A percentile compares a stretch with the other conserved stretches of the same genome.
Evolutionary conservation across 768 basidiomycete species (phyloP).

Genomic region (Panaeolus cyanescens): DNA sequence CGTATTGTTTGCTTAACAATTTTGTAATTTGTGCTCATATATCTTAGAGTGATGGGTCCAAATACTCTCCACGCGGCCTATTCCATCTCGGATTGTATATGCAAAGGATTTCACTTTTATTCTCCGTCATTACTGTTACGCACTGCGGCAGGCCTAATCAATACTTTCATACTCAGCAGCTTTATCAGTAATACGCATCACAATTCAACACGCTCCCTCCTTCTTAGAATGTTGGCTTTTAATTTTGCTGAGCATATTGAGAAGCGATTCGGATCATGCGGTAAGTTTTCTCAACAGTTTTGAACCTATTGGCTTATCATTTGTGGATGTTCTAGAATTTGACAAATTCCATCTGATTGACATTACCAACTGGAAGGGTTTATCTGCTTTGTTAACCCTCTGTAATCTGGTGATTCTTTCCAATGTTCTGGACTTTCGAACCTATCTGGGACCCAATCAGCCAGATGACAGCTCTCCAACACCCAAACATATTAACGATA

Average conservation of each 20-base stretch:
- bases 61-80: conserved; percentile 15
- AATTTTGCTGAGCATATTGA: conserved; percentile 6
- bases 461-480: background rate
- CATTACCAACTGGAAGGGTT: background rate
- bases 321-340: background rate
- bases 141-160: conserved; percentile 14
- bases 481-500: background rate
- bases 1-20: background rate
- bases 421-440: conserved; percentile 3
- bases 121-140: conserved; percentile 11
- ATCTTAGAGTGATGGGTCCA: conserved; percentile 23
- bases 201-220: conserved; percentile 1
- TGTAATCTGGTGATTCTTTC: background rate
- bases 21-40: background rate
- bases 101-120: conserved; percentile 24
- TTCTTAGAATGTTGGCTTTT: conserved; percentile 14
- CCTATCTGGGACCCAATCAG: background rate
- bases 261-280: background rate
- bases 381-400: background rate
- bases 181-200: conserved; percentile 18
- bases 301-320: background rate
- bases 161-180: conserved; percentile 12
- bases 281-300: background rate
- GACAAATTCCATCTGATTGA: background rate
- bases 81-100: conserved; percentile 15